phyloP scores from a whole-genome alignment of 2,329 filamentous ascomycete genomes.

The Cladosporium halotolerans region DNA sequence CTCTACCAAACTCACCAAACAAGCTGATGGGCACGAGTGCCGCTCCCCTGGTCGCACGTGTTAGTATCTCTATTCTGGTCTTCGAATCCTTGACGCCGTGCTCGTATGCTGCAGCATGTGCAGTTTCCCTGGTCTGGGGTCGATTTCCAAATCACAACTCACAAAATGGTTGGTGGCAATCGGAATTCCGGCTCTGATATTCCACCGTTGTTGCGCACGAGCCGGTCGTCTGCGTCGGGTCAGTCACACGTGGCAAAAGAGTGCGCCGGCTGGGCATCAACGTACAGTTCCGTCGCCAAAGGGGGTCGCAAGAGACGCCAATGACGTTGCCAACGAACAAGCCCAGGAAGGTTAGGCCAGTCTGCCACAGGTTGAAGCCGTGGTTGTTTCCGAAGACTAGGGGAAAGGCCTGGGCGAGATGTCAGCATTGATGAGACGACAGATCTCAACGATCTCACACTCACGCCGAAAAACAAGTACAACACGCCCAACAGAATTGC shows the following conservation, averaged over 20 bases:
- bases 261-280: background rate
- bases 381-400: conserved; percentile 70
- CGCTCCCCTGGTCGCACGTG: conserved; percentile 47
- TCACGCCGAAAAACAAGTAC: conserved; percentile 75
- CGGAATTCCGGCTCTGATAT: conserved; percentile 80
- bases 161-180: conserved; percentile 57
- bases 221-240: conserved; percentile 35
- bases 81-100: background rate
- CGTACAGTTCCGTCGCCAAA: conserved; percentile 56
- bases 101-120: background rate
- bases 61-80: conserved; percentile 13
- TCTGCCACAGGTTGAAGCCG: conserved; percentile 71
- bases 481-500: conserved; percentile 81
- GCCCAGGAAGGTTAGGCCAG: conserved; percentile 71
- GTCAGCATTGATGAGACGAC: background rate
- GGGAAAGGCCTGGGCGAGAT: conserved; percentile 56
- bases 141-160: conserved; percentile 8
- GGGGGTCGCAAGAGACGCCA: conserved; percentile 56
- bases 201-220: conserved; percentile 51
- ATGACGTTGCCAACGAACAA: conserved; percentile 62
- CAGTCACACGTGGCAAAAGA: background rate
- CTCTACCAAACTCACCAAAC: conserved; percentile 53
- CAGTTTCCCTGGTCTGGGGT: too few relatives aligned
- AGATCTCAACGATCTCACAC: background rate
- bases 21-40: conserved; percentile 72